Evolutionary conservation across 2,329 filamentous ascomycete genomes (phyloP).

Genomic region (Penicillium sp.): DNA sequence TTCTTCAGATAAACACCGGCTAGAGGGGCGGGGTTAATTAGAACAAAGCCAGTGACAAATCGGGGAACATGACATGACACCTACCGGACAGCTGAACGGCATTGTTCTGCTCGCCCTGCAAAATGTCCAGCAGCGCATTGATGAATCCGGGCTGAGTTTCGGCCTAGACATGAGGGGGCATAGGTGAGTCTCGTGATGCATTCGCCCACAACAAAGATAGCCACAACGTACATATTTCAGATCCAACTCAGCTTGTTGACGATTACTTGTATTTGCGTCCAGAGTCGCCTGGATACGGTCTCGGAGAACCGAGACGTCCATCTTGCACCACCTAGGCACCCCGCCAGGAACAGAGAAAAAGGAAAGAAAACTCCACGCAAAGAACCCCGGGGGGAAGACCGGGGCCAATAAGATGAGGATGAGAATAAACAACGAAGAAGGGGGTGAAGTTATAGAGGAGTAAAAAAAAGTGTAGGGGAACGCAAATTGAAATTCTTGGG

Average conservation of each 20-base stretch:
- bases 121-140: slow-evolving; percentile 82
- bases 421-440: slow-evolving; percentile 8
- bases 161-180: slow-evolving; percentile 53
- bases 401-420: slow-evolving; percentile 16
- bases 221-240: slow-evolving; percentile 55
- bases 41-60: not conserved
- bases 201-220: slow-evolving; percentile 9
- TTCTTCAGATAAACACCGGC: slow-evolving; percentile 98
- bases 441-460: slow-evolving; percentile 11
- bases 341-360: slow-evolving; percentile 24
- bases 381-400: slow-evolving; percentile 19
- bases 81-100: slow-evolving; percentile 83
- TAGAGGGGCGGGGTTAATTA: slow-evolving; percentile 40
- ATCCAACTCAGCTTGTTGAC: slow-evolving; percentile 60
- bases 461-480: slow-evolving; percentile 23
- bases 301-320: slow-evolving; percentile 58
- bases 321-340: slow-evolving; percentile 39
- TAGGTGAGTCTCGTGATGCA: slow-evolving; percentile 14
- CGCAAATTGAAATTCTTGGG: slow-evolving; percentile 16
- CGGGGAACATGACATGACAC: slow-evolving; percentile 31
- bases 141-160: slow-evolving; percentile 87
- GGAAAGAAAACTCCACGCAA: slow-evolving; percentile 21
- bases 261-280: slow-evolving; percentile 56
- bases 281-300: slow-evolving; percentile 61
- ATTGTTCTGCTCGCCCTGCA: slow-evolving; percentile 80